Base-by-base conservation (phyloP, 2,329 filamentous ascomycete genomes). In the Penicillium thymicola region DNA sequence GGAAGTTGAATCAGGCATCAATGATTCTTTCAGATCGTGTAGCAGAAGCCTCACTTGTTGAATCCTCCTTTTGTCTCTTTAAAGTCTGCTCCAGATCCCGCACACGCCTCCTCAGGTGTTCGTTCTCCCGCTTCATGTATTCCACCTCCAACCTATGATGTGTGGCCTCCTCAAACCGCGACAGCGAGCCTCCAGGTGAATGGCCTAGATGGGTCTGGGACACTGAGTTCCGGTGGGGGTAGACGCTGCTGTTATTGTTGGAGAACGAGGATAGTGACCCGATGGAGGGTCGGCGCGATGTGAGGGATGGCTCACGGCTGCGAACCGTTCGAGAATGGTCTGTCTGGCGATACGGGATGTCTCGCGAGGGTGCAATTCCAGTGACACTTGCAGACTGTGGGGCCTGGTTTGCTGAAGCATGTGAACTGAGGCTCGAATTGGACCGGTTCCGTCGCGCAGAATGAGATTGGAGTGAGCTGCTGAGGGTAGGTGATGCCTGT, bases 381-480 rank as follows among this genome's bases (percentile, higher is more conserved):
- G 72, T 72, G 16, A 77, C 70, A 38, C 72, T 74, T 42, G 66
- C 72, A 30, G 72, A 62, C 54, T 71, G 60, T 16, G 70, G 67
- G n/a, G 67, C 67, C 55, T 70, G 74, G 34, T 67, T 69, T 42
- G 67, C 66, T 48, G 74, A 67, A 51, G 75, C 74, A 43, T 77
- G 74, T 10, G 76, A 72, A 30, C 80, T 82, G 14, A 84, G 74
- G 58, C 78, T 83, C 6, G 80, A 82, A 9, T 79, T 82, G 21
- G 81, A 84, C 48, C 82, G 79, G 67, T 85, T 82, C 51, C 83
- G 79, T 49, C 76, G 82, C 56, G 75, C 82, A 59, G 79, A 76
- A 23, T 79, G 82, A 14, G 83, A 80, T 55, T 83, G 79, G 36
- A 75, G 76, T 8, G 82, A 72, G 38, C 78, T 78, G 23, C 76